Conservation (phyloP, 164 flowering plant genomes). For the Paratinospora sagittata region DNA sequence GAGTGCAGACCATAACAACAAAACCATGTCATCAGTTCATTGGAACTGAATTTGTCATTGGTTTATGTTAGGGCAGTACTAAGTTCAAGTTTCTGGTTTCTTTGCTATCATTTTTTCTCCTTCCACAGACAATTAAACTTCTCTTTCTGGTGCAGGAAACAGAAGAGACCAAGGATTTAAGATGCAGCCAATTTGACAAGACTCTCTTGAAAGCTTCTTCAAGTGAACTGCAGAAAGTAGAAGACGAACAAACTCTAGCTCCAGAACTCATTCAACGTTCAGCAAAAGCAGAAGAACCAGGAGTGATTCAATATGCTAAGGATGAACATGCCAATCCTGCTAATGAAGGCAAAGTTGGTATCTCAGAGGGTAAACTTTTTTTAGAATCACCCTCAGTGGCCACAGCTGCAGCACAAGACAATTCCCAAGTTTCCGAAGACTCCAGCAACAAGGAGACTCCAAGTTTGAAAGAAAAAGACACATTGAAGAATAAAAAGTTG, state of each 20-base stretch:
- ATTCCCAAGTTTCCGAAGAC: constrained; percentile 17
- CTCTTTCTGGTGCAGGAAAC: constrained; percentile 20
- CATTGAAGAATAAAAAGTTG: constrained; percentile 11
- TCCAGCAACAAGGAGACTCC: constrained; percentile 12
- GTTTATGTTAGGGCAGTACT: background rate
- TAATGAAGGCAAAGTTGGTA: constrained; percentile 17
- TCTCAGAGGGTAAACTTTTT: constrained; percentile 29
- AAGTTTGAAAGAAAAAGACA: constrained; percentile 8
- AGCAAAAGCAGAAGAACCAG: constrained; percentile 12
- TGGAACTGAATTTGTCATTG: background rate
- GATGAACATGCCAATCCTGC: constrained; percentile 3
- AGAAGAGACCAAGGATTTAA: constrained; percentile 12
- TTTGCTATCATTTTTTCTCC: background rate
- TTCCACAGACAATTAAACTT: background rate
- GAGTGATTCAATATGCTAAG: constrained; percentile 10
- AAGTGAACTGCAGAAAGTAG: constrained; percentile 19
- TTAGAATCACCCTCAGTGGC: constrained; percentile 28
- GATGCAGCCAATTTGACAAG: constrained; percentile 10
- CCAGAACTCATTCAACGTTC: constrained; percentile 11
- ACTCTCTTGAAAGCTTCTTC: constrained; percentile 3
- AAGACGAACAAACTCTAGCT: constrained; percentile 9
- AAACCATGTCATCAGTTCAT: background rate
- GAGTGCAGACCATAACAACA: background rate
- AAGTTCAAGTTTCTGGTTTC: background rate
- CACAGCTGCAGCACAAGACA: constrained; percentile 20